Evolutionary conservation across 192 early-diverging fungal genomes (phyloP), one percentile per base, ranked within the genome.

Genomic region (Coemansia brasiliensis): DNA sequence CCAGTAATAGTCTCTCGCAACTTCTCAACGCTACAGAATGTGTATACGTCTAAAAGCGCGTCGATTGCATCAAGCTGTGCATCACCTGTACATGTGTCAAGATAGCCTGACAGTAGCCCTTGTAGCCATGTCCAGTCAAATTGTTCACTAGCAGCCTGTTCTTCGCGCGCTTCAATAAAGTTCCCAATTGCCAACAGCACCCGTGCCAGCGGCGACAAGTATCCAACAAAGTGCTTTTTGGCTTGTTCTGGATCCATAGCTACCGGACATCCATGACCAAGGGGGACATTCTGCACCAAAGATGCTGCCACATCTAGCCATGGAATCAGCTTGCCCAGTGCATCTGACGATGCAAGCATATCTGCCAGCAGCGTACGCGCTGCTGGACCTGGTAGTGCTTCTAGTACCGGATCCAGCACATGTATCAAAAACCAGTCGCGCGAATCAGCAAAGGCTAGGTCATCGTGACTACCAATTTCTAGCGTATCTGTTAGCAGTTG

Each of bases 21-120:
- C 18, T 51, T 40, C n/a, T 24, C 52, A 9, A 60, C 35, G 39
- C 74, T 72, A 4, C 52, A 48, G 37, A 57, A 59, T 4, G 69
- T 71, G n/a, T 78, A 78, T 11, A 71, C 61, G n/a, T 78, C 74
- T 6, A 71, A 53, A 18, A 78, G 48, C 9, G 69, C 74, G 46
- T 72, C 69, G 16, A 78, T 39, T 6, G 69, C 57, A 32, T 78
- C 74, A 6, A 24, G 22, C 10, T 57, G 49, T 0, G 29, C 17
- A 3, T 61, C 37, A 13, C 7, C 39, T n/a, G 18, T 44, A 22
- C 64, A 67, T 46, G 29, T 22, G 39, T 38, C 53, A 15, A 72
- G 35, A 16, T 67, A 72, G 2, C 56, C 12, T 10, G 40, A 52
- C 13, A 78, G 65, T 22, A 48, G 26, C 53, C 63, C 63, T 13